Base-by-base conservation (phyloP, 495 filamentous ascomycete species). In the Penicillium taxi region DNA sequence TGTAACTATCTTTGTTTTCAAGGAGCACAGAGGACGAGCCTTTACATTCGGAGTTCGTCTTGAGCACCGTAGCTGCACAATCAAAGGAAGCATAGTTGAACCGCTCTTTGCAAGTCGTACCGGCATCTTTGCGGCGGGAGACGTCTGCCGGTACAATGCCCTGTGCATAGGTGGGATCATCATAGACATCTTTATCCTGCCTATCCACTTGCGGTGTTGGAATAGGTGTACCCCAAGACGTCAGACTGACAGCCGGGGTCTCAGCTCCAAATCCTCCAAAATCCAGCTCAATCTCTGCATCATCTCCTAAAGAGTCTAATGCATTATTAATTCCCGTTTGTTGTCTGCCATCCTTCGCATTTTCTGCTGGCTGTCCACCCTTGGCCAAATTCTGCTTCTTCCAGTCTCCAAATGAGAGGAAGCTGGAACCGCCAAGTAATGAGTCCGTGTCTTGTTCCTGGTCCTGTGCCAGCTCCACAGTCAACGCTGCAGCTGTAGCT, bases 361-460 rank as follows among this genome's bases (percentile, higher is more conserved):
- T 75, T 38, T 91, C 79, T 6, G 76, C 78, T 14, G 88, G 88
- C 51, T 93, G 89, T 2, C 86, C 91, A 3, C 76, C 81, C 51
- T 85, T 86, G 22, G 79, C 86, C 9, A 96, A 67, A 58, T 94
- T 95, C 67, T 89, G 84, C 51, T 84, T 85, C 64, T 93, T 96
- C 91, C 91, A 98, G 46, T 96, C 90, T 52, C 96, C 91, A 49
- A 98, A 98, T 0, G 91, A 96, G 34, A 98, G 81, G 53, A 98
- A 96, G 20, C 86, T 80, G 19, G 79, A 80, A 24, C 83, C 82
- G 47, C 89, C 82, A 6, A 95, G 73, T 12, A 82, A 77, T 0
- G 80, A 84, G 18, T 84, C 78, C 9, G 64, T 58, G 25, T 86
- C 81, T 18, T 59, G 44, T 16, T 80, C 74, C 9, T 48, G 47